A percentile compares a stretch with the other conserved stretches of the same genome.
phyloP scores from a whole-genome alignment of 306 rosid genomes.

The Acacia melanoxylon region DNA sequence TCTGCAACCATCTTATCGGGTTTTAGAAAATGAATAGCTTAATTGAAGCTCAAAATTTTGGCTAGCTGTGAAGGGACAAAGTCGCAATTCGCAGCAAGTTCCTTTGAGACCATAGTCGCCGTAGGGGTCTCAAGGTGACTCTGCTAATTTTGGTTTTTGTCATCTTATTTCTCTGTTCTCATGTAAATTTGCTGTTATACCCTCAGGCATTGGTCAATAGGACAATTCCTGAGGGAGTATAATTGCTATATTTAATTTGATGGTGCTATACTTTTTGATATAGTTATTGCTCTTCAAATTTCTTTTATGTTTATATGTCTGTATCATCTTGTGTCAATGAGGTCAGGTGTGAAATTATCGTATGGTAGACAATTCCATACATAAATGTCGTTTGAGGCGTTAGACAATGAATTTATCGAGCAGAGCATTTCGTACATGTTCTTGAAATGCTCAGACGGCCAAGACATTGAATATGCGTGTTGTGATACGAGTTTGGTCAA shows the following conservation, averaged over 20 bases:
- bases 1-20: slow-evolving; percentile 33
- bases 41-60: slow-evolving; percentile 54
- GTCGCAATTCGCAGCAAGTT: slow-evolving; percentile 37
- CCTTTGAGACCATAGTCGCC: slow-evolving; percentile 16
- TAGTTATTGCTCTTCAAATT: not conserved
- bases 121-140: slow-evolving; percentile 32
- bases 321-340: not conserved
- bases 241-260: slow-evolving; percentile 2
- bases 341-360: not conserved
- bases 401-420: not conserved
- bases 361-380: too few species aligned
- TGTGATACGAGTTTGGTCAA: too few species aligned
- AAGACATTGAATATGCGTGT: not conserved
- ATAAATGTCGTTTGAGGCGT: not conserved
- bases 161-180: slow-evolving; percentile 25
- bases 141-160: slow-evolving; percentile 30
- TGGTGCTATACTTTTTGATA: not conserved
- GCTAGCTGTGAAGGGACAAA: slow-evolving; percentile 35
- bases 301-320: not conserved
- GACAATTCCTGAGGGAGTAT: slow-evolving; percentile 10
- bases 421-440: not conserved
- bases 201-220: slow-evolving; percentile 3
- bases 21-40: slow-evolving; percentile 34
- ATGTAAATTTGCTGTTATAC: slow-evolving; percentile 13
- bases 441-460: not conserved